phyloP scores from a whole-genome alignment of 129 eudicot species.

The Flaveria trinervia region DNA sequence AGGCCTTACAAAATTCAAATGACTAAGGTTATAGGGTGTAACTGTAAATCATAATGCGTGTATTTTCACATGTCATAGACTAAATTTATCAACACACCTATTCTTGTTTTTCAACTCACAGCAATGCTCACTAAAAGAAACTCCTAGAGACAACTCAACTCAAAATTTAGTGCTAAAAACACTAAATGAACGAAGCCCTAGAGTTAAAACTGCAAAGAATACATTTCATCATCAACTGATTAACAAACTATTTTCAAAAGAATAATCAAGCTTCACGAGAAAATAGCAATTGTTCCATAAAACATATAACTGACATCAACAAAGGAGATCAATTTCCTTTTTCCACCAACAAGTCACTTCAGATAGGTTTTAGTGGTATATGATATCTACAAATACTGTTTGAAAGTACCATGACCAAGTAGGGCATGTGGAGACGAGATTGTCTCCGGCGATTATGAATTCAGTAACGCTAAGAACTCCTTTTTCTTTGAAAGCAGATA shows the following conservation, averaged over 20 bases:
- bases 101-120: background rate
- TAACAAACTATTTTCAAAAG: constrained; percentile 1
- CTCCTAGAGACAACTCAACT: background rate
- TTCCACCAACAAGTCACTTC: too few species aligned
- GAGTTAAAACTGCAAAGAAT: background rate
- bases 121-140: background rate
- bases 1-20: background rate
- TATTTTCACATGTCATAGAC: background rate
- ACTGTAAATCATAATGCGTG: background rate
- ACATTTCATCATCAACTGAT: too few species aligned
- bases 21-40: constrained; percentile 8
- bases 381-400: background rate
- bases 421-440: constrained; percentile 93
- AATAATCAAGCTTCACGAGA: background rate
- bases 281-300: too few species aligned
- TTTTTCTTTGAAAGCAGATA: constrained; percentile 91
- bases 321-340: too few species aligned
- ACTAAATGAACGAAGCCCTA: background rate
- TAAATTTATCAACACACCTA: background rate
- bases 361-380: too few species aligned
- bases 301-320: too few species aligned
- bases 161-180: background rate
- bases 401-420: constrained; percentile 98
- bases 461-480: constrained; percentile 87
- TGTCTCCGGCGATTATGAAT: constrained; percentile 87